Conservation (phyloP, 345 rosid genomes). For the Alliaria petiolata region DNA sequence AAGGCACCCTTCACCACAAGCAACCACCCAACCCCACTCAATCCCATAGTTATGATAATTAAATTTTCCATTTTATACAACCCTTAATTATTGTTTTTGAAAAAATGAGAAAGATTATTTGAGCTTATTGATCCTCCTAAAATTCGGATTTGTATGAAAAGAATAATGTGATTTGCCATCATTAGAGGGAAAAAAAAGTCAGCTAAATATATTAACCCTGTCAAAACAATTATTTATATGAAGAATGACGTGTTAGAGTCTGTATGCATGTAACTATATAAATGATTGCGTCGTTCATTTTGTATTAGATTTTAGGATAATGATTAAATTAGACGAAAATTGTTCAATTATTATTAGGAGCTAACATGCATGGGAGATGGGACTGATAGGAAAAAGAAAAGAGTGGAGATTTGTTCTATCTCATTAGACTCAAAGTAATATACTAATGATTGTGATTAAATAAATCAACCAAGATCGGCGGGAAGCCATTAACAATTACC, state of each 20-base stretch:
- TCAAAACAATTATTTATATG: neutral
- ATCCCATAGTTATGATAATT: neutral
- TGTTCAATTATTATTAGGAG: constrained; percentile 18
- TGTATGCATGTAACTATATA: constrained; percentile 26
- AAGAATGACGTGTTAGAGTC: constrained; percentile 15
- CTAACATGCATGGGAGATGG: too few relatives aligned
- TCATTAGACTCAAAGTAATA: constrained; percentile 1
- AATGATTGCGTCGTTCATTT: constrained; percentile 23
- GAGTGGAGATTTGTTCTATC: neutral
- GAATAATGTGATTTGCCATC: constrained; percentile 15
- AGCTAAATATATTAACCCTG: constrained; percentile 5
- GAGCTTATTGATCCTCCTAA: neutral
- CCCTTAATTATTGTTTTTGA: too few relatives aligned
- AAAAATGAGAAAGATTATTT: neutral
- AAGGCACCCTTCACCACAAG: constrained; percentile 32
- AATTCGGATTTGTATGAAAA: neutral
- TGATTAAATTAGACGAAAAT: constrained; percentile 22
- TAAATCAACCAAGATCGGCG: constrained; percentile 17
- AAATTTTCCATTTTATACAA: neutral
- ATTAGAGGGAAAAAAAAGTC: neutral
- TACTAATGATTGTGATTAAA: neutral
- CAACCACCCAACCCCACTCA: constrained; percentile 26
- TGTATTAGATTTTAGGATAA: constrained; percentile 22
- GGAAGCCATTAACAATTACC: constrained; percentile 1
- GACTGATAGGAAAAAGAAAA: neutral